A percentile compares a stretch with the other conserved stretches of the same genome.
These are phyloP conservation scores for Syncephalastrum contaminatum DNA, from an alignment of 371 early-diverging fungal genomes.

Conservation along the genomic window DNA sequence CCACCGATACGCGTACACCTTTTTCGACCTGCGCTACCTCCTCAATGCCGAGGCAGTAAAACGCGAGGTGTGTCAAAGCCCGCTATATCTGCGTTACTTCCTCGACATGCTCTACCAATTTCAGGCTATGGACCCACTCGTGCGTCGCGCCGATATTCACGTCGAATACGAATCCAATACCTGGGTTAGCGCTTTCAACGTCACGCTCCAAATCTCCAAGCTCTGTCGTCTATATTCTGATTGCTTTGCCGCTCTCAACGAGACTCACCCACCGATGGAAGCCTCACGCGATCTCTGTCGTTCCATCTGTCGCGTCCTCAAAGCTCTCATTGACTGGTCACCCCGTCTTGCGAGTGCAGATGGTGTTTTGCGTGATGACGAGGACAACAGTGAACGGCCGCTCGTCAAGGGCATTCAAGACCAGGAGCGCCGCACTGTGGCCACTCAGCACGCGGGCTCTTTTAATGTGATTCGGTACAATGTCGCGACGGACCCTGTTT, in stretches of 20 bases:
- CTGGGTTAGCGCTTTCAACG: conserved; percentile 90
- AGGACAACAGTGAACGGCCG: neutral
- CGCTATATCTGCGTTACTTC: conserved; percentile 70
- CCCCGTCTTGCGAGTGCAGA: conserved; percentile 34
- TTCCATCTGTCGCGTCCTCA: conserved; percentile 41
- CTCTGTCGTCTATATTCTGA: conserved; percentile 77
- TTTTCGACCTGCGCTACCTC: conserved; percentile 84
- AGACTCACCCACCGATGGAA: conserved; percentile 10
- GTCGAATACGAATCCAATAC: conserved; percentile 89
- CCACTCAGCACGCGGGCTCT: conserved; percentile 32
- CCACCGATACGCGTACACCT: conserved; percentile 81
- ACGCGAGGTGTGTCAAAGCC: conserved; percentile 50
- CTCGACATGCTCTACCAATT: conserved; percentile 80
- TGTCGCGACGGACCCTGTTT: conserved; percentile 68
- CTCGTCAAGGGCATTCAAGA: conserved; percentile 27
- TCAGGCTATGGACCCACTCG: conserved; percentile 91
- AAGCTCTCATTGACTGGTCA: conserved; percentile 57
- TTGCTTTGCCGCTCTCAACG: conserved; percentile 50
- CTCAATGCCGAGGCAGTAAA: conserved; percentile 63
- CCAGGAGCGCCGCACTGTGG: conserved; percentile 24
- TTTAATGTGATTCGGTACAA: conserved; percentile 61
- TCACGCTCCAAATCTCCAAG: conserved; percentile 77
- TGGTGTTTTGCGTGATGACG: neutral
- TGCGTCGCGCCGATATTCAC: conserved; percentile 71
- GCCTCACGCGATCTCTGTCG: conserved; percentile 34